Evolutionary conservation across 768 basidiomycete species (phyloP).

Genomic region (Pisolithus marmoratus): DNA sequence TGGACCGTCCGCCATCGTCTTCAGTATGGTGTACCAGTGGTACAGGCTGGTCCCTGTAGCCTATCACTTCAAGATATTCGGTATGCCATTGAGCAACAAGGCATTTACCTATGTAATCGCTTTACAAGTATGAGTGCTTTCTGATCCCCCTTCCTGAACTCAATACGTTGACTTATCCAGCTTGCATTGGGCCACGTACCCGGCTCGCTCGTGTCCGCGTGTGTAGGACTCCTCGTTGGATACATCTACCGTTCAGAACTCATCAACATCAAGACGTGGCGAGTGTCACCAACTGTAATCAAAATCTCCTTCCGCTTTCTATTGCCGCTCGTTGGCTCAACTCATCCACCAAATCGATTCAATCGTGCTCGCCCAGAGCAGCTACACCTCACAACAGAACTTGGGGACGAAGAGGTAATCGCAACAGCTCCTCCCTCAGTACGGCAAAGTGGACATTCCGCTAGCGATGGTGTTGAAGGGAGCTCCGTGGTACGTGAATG

Average conservation of each 20-base stretch:
- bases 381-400: conserved; percentile 11
- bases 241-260: conserved; percentile 82
- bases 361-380: conserved; percentile 71
- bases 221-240: conserved; percentile 64
- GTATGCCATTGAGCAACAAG: conserved; percentile 71
- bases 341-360: conserved; percentile 56
- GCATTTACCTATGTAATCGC: conserved; percentile 66
- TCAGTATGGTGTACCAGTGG: conserved; percentile 82
- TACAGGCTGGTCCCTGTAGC: conserved; percentile 68
- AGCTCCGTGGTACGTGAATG: conserved; percentile 67
- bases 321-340: conserved; percentile 61
- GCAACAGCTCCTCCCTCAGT: conserved; percentile 50
- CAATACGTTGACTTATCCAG: conserved; percentile 32
- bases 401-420: conserved; percentile 52
- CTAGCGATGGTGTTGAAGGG: conserved; percentile 23
- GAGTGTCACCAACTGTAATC: conserved; percentile 58
- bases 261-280: conserved; percentile 72
- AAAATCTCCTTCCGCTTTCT: conserved; percentile 53
- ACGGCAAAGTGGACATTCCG: conserved; percentile 16
- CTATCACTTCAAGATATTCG: conserved; percentile 75
- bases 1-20: conserved; percentile 71
- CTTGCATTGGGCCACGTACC: conserved; percentile 65
- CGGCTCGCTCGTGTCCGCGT: conserved; percentile 53
- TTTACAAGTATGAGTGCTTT: conserved; percentile 47
- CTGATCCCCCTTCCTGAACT: neutral